Percentiles rank a stretch among this genome's conserved stretches.
phyloP scores from a whole-genome alignment of 805 yeast genomes.

The Saccharomycopsis guyanensis region DNA sequence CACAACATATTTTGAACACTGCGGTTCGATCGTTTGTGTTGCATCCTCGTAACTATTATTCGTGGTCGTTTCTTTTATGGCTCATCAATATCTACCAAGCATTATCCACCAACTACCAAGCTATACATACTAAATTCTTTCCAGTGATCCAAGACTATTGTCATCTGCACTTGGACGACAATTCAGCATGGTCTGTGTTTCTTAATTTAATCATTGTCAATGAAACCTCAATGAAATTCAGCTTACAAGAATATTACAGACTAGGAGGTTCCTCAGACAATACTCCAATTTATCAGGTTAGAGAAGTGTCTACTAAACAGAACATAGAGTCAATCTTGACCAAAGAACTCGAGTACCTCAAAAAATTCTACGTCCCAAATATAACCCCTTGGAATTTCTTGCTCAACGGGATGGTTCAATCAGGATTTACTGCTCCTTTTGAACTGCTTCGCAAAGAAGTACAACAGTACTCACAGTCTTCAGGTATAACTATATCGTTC shows the following conservation, averaged over 20 bases:
- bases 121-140: background rate
- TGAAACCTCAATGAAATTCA: background rate
- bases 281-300: no score
- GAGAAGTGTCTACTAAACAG: background rate
- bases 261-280: no score
- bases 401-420: background rate
- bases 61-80: conserved; percentile 19
- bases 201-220: background rate
- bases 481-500: background rate
- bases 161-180: conserved; percentile 2
- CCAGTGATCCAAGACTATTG: background rate
- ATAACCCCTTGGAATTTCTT: conserved; percentile 5
- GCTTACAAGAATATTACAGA: background rate
- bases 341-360: no score
- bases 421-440: background rate
- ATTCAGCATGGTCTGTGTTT: background rate
- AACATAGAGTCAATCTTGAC: no score
- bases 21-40: background rate
- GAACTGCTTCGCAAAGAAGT: background rate
- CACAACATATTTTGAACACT: no score
- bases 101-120: background rate
- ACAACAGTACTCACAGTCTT: background rate
- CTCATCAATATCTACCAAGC: background rate
- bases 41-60: conserved; percentile 20
- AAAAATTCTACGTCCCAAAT: background rate